Base-by-base conservation (phyloP, 768 basidiomycete species). In the Hypholoma fasciculare region DNA sequence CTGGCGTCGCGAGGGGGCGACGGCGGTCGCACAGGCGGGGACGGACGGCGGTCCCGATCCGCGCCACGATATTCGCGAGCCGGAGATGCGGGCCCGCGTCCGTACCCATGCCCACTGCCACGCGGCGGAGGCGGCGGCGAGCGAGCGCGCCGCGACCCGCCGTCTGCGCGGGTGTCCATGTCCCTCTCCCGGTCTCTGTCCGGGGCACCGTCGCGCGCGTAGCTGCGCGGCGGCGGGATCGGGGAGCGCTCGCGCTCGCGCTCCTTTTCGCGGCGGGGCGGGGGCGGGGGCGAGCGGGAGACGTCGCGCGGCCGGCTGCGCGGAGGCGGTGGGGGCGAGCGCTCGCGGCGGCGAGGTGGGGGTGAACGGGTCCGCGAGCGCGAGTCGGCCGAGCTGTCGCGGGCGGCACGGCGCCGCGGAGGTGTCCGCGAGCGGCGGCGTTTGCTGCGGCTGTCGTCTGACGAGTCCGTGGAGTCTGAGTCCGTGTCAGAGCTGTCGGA, bases 401-500 rank as follows among this genome's bases (percentile, higher is more conserved):
- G 49, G 34, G 55, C 54, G 19, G 59, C 50, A 20, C 61, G 57
- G 30, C 63, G 63, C 50, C 63, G 67, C 49, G 66, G 65, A 3
- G 65, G 66, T 30, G 66, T 59, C 30, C 64, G 64, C n/a, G 68
- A 67, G 36, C 62, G 60, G 19, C 56, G 58, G 37, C 38, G 49
- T n/a, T 34, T 42, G 26, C 65, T 65, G 39, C 62, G 62, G 23
- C 56, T 58, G 58, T 48, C 61, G 27, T 60, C 60, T 23, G 68
- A 70, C n/a, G 69, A 71, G 2, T 71, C 71, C 20, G 70, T 67
- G 1, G 73, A 73, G n/a, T 69, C 67, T 11, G 61, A 60, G 19
- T 70, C 70, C 14, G 61, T 54, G 52, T 51, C 69, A 1, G 71
- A 72, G 13, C 66, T 64, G 19, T 70, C 71, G 11, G 71, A 72